A percentile compares a stretch with the other conserved stretches of the same genome.
phyloP scores from a whole-genome alignment of 176 grass and related monocot genomes.

The Pontederia paniculata region DNA sequence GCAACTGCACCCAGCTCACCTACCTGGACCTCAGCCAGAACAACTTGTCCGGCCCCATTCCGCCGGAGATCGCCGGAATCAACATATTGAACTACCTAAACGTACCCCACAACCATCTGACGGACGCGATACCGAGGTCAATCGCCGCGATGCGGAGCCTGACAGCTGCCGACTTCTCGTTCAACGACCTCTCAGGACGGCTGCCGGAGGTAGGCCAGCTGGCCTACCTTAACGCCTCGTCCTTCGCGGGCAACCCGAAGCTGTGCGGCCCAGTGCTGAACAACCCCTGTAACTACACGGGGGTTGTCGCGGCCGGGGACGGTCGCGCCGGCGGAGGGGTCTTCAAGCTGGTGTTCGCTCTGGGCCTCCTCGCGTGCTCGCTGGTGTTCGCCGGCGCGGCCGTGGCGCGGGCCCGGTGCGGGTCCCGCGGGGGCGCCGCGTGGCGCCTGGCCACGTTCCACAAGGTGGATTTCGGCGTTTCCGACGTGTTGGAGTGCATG shows the following conservation, averaged over 20 bases:
- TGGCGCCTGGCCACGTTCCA: conserved; percentile 85
- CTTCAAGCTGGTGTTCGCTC: conserved; percentile 66
- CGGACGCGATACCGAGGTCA: conserved; percentile 42
- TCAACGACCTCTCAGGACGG: conserved; percentile 56
- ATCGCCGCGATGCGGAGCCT: conserved; percentile 70
- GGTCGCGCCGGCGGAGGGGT: conserved; percentile 17
- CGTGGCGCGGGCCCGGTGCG: conserved; percentile 13
- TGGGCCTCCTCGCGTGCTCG: conserved; percentile 65
- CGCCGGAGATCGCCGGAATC: conserved; percentile 29
- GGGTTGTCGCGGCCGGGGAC: not conserved
- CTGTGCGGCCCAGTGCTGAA: conserved; percentile 41
- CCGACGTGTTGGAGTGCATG: conserved; percentile 86
- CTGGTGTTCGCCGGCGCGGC: conserved; percentile 66
- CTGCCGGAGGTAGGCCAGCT: conserved; percentile 68
- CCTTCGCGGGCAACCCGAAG: conserved; percentile 60
- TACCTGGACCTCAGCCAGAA: conserved; percentile 94
- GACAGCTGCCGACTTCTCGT: conserved; percentile 74
- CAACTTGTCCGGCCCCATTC: conserved; percentile 51
- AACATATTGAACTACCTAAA: conserved; percentile 79
- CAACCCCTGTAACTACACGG: conserved; percentile 28
- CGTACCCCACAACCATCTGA: conserved; percentile 57
- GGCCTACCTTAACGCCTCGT: conserved; percentile 60
- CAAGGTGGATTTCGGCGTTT: conserved; percentile 74
- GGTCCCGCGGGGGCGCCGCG: not conserved
- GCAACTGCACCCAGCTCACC: conserved; percentile 44